Evolutionary conservation across 805 yeast genomes (phyloP), one percentile per base, ranked within the genome.

Genomic region (Metschnikowia corniflorae): DNA sequence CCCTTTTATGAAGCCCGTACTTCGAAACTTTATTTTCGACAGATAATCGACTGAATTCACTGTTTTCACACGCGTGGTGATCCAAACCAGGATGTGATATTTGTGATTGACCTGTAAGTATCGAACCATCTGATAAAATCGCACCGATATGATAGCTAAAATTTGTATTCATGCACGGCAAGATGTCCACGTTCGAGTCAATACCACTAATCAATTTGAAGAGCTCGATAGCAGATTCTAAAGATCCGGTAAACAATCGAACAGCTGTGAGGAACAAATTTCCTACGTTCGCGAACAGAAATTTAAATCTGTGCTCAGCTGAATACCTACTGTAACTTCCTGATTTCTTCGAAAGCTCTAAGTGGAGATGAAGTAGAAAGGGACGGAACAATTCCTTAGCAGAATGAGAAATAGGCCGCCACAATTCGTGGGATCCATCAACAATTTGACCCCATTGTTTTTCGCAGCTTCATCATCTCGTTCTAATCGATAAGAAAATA

Each of bases 81-180:
- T 35, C 40, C 31, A 19, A 21, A 13, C 72, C 62, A 1, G 97
- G 97, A 60, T 89, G 97, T 2, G 96, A 86, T 8, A 89, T 89
- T 54, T 88, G 95, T 3, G 91, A 82, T 57, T 89, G 97, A 9
- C 97, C 97, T 0, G 89, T 82, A 23, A 89, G 80, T 2, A 82
- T 67, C 4, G 73, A 66, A 2, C 94, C 95, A 57, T 86, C 75
- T 22, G 65, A 63, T 29, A 89, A 65, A 19, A 73, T 48, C 0
- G 96, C 96, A 33, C 91, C 80, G 18, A 89, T 87, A 51, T 88
- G 95, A 47, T 86, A 86, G 12, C 89, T 79, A 62, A 84, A 85
- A 50, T 82, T 86, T 7, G 95, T 84, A 52, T 84, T 86, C 26
- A 88, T 65, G 43, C 95, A 87, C 0, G 96, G 95, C 5, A 86